Base-by-base conservation (phyloP, 495 filamentous ascomycete species). In the Aspergillus affinis region DNA sequence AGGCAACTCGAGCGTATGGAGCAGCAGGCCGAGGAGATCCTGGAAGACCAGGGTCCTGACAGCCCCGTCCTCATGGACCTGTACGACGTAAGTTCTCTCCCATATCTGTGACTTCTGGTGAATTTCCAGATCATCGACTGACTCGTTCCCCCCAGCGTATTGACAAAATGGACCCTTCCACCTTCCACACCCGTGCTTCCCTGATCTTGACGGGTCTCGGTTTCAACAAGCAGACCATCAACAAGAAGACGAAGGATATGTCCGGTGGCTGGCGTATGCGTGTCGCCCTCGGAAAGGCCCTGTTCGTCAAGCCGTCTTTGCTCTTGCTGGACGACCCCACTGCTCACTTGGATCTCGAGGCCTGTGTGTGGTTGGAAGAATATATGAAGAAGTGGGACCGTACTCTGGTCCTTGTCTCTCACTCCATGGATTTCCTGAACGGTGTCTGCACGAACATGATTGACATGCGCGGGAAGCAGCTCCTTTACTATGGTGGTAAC, bases 191-290 rank as follows among this genome's bases (percentile, higher is more conserved):
- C 53, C 93, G 94, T 72, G 94, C 94, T 44, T 96, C 93, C 26
- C 86, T 96, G 63, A 99, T 99, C 74, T 74, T 99, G 61, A 99
- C 94, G 47, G 94, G 94, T 93, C 90, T 99, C 47, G 94, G 94
- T 61, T 99, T 99, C 84, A 96, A 98, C 86, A 97, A 97, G 80
- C 74, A 65, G 29, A 99, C 94, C 30, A 98, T 99, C 70, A 80
- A 93, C 75, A 99, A 99, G 85, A 95, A 91, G 84, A 99, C 94
- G 62, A 99, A 97, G 86, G 94, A 99, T 70, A 99, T 99, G 94
- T 99, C 94, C 64, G 94, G 94, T 88, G 94, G 94, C 62, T 99
- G 94, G 94, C 86, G 95, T 80, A 99, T 99, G 94, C 90, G 94
- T 84, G 94, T 99, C 29, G 94, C 94, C 32, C 86, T 99, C 46